These are phyloP conservation scores for Senna siamea DNA, from an alignment of 306 rosid genomes.

Conservation along the genomic window DNA sequence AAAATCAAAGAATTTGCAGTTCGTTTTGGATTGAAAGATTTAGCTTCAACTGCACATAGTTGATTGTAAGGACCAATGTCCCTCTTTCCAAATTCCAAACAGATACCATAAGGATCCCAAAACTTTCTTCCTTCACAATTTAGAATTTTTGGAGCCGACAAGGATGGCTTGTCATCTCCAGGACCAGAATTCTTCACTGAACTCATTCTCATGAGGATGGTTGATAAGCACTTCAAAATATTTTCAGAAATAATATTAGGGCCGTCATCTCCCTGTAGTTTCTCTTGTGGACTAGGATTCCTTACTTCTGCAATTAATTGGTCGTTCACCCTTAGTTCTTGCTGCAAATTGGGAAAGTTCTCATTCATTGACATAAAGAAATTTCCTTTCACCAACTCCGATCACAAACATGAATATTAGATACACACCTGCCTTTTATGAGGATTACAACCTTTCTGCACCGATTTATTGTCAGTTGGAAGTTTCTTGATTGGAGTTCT, in stretches of 20 bases:
- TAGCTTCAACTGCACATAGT: slow-evolving; percentile 59
- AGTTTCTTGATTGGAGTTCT: slow-evolving; percentile 52
- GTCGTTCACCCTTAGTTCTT: slow-evolving; percentile 51
- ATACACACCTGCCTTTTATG: slow-evolving; percentile 58
- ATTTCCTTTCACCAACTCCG: slow-evolving; percentile 25
- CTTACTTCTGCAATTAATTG: slow-evolving; percentile 48
- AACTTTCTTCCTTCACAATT: slow-evolving; percentile 44
- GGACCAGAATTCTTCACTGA: slow-evolving; percentile 54
- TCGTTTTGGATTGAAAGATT: slow-evolving; percentile 67
- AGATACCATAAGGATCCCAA: slow-evolving; percentile 74
- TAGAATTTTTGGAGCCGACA: slow-evolving; percentile 41
- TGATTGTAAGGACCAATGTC: slow-evolving; percentile 83
- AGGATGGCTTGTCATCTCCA: slow-evolving; percentile 45
- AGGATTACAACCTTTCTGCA: slow-evolving; percentile 50
- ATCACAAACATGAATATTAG: slow-evolving; percentile 23
- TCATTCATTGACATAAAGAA: slow-evolving; percentile 32
- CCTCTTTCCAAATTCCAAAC: slow-evolving; percentile 66
- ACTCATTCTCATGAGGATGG: slow-evolving; percentile 75
- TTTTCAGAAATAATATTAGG: slow-evolving; percentile 83
- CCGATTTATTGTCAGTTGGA: slow-evolving; percentile 47
- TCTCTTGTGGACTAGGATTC: slow-evolving; percentile 45
- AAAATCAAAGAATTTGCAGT: slow-evolving; percentile 73
- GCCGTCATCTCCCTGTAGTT: slow-evolving; percentile 49
- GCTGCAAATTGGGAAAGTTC: slow-evolving; percentile 54
- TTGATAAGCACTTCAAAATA: slow-evolving; percentile 80